Percentiles rank a stretch among this genome's conserved stretches.
phyloP scores from a whole-genome alignment of 2,329 filamentous ascomycete species.

The Metarhizium brunneum region DNA sequence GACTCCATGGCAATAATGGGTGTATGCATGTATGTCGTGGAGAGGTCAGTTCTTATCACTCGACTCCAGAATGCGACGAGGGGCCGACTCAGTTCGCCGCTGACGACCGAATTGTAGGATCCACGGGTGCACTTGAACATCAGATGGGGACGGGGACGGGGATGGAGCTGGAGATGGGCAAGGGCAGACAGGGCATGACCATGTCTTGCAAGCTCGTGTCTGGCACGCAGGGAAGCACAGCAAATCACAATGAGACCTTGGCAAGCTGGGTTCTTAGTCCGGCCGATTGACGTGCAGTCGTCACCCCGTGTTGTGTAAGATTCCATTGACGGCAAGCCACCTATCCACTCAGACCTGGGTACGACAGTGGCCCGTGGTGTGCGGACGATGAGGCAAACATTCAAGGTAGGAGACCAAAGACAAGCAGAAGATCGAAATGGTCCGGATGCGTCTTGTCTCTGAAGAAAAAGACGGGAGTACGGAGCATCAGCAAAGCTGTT shows the following conservation, averaged over 20 bases:
- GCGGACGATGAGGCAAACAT: neutral
- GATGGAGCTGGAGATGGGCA: neutral
- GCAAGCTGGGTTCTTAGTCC: neutral
- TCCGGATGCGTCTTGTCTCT: neutral
- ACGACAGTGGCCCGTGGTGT: neutral
- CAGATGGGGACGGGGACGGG: too few species aligned
- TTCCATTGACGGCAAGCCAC: conserved; percentile 1
- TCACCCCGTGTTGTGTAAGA: neutral
- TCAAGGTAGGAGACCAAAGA: neutral
- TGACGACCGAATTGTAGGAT: too few species aligned
- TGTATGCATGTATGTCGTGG: too few species aligned
- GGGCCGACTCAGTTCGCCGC: neutral
- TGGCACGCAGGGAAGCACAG: conserved; percentile 1
- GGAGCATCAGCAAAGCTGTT: neutral
- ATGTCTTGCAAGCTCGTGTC: conserved; percentile 2
- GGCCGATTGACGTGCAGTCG: neutral
- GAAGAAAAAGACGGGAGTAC: neutral
- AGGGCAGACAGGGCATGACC: neutral
- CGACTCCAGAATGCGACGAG: neutral
- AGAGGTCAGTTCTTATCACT: neutral
- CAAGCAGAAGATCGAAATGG: neutral
- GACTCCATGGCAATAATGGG: neutral
- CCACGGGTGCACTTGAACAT: too few species aligned
- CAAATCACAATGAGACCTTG: neutral
- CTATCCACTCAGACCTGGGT: neutral